phyloP scores from a whole-genome alignment of 768 basidiomycete genomes.

The Mycena floridula region DNA sequence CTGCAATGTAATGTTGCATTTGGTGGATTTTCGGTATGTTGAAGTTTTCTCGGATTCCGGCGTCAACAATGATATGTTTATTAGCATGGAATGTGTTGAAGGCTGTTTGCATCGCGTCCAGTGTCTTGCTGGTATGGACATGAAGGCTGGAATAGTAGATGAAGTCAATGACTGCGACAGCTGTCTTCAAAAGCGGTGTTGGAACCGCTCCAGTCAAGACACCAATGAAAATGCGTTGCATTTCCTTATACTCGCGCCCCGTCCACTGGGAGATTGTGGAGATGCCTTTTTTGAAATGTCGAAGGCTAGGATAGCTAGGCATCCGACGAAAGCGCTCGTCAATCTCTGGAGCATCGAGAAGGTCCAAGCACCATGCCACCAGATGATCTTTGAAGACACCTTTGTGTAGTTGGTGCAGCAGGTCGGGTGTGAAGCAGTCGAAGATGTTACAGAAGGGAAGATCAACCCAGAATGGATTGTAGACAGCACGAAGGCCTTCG shows the following conservation, averaged over 20 bases:
- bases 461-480: conserved; percentile 33
- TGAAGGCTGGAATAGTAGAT: conserved; percentile 11
- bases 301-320: conserved; percentile 14
- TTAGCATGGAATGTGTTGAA: conserved; percentile 13
- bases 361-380: conserved; percentile 25
- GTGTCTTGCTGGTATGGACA: conserved; percentile 9
- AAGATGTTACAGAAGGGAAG: conserved; percentile 34
- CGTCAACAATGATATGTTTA: conserved; percentile 15
- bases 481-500: conserved; percentile 8
- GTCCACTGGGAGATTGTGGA: conserved; percentile 27
- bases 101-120: conserved; percentile 10
- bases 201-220: conserved; percentile 7
- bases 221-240: conserved; percentile 17
- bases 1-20: conserved; percentile 11
- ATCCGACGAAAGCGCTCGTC: conserved; percentile 23
- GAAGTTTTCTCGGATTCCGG: conserved; percentile 14
- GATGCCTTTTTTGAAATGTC: conserved; percentile 28
- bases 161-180: conserved; percentile 18
- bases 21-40: conserved; percentile 22
- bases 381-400: conserved; percentile 41
- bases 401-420: conserved; percentile 43
- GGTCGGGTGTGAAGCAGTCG: conserved; percentile 26
- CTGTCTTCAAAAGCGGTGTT: conserved; percentile 3
- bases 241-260: conserved; percentile 24
- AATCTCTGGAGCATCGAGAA: conserved; percentile 10